These are phyloP conservation scores for Gracilaria domingensis DNA, from an alignment of 23 red algal genomes.

Conservation along the genomic window DNA sequence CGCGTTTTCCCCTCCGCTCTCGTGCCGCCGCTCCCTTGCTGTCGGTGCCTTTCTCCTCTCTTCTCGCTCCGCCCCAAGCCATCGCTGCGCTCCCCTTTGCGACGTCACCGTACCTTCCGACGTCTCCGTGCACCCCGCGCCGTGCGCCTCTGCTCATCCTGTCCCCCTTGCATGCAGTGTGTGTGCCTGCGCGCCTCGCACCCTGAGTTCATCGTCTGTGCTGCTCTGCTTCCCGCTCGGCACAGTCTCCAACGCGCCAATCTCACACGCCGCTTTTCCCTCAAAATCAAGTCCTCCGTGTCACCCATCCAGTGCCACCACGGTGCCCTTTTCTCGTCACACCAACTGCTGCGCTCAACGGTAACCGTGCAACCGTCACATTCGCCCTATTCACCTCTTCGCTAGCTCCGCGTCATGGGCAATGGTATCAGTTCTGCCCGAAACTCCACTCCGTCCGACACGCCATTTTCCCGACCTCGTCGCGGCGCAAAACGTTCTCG, in stretches of 20 bases:
- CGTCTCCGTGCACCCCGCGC: background rate
- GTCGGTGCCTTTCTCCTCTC: background rate
- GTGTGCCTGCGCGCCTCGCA: background rate
- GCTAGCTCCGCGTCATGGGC: background rate
- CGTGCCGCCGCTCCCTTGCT: background rate
- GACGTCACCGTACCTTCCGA: background rate
- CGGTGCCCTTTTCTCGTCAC: background rate
- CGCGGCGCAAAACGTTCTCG: slow-evolving; percentile 10
- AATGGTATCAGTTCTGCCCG: slow-evolving; percentile 16
- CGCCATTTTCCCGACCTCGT: slow-evolving; percentile 4
- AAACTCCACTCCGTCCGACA: slow-evolving; percentile 18
- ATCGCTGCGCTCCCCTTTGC: background rate
- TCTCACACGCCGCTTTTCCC: background rate
- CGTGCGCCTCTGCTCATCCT: background rate
- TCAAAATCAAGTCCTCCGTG: background rate
- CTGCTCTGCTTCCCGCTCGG: background rate
- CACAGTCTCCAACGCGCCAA: no score
- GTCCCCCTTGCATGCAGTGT: background rate
- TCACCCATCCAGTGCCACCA: background rate
- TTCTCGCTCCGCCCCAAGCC: background rate
- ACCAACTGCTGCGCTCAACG: background rate
- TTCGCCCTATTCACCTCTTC: background rate
- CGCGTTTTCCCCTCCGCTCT: background rate
- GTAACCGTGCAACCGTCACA: background rate
- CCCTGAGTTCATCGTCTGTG: background rate